phyloP scores from a whole-genome alignment of 2,329 filamentous ascomycete species.

The Metarhizium album region DNA sequence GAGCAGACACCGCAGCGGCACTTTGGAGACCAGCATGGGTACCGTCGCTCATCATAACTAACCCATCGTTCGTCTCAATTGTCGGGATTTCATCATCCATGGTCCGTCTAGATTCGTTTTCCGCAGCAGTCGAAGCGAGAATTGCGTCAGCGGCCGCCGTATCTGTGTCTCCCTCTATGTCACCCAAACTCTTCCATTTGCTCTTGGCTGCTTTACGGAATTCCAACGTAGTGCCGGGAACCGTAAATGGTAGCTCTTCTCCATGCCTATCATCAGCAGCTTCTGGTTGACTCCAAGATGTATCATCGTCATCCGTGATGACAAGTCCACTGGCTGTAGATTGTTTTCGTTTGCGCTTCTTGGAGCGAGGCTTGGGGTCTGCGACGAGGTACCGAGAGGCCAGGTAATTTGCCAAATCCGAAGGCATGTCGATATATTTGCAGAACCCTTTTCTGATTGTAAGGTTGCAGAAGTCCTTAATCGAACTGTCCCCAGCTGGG shows the following conservation, averaged over 20 bases:
- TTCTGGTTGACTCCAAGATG: conserved; percentile 29
- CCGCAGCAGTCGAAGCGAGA: conserved; percentile 59
- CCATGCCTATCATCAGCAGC: conserved; percentile 21
- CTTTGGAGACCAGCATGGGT: conserved; percentile 80
- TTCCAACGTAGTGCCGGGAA: conserved; percentile 43
- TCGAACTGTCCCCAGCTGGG: background rate
- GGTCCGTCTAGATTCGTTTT: conserved; percentile 42
- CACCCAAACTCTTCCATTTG: conserved; percentile 63
- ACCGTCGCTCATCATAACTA: conserved; percentile 71
- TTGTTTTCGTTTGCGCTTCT: conserved; percentile 55
- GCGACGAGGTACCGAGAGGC: conserved; percentile 77
- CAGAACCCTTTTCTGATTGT: background rate
- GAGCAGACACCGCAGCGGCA: conserved; percentile 64
- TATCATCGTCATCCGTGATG: conserved; percentile 55
- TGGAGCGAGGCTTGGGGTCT: conserved; percentile 40
- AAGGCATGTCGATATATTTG: conserved; percentile 31
- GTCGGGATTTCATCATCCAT: conserved; percentile 40
- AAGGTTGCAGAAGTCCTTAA: too few relatives aligned
- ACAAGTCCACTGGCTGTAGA: conserved; percentile 41
- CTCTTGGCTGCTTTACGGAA: conserved; percentile 71
- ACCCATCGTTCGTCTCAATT: conserved; percentile 33
- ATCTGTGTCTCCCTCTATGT: conserved; percentile 17
- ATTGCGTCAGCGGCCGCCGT: conserved; percentile 62
- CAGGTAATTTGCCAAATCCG: conserved; percentile 70
- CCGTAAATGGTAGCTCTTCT: conserved; percentile 39